Evolutionary conservation across 2,329 filamentous ascomycete species (phyloP), one percentile per base, ranked within the genome.

Genomic region (Pezicula rhizophila): DNA sequence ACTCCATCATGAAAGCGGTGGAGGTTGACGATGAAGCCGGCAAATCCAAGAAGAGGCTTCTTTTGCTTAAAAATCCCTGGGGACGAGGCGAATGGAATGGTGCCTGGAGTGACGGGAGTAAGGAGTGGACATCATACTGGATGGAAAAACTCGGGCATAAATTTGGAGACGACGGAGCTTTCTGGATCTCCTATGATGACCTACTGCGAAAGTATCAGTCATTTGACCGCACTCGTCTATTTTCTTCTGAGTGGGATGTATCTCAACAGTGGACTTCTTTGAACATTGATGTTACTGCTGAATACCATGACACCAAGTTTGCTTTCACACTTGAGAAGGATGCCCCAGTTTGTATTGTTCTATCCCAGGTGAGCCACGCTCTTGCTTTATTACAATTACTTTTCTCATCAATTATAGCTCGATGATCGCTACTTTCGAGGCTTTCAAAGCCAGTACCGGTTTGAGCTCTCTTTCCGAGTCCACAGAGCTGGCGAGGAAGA

Each of bases 151-250:
- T 83, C 2, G 70, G 69, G 34, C 78, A 82, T 59, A 71, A 69
- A n/a, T 83, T 83, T 47, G 79, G 79, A 20, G 76, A 79, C 55
- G 79, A 84, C 57, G 79, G 78, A 0, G 73, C 78, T 10, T 84
- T 84, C 58, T 84, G 79, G 79, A 82, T 83, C 52, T 71, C 77
- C 0, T 83, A 80, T 56, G 72, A 78, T 40, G 80, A 84, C 54
- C 69, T 85, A 46, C 71, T 84, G 5, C 73, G 74, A 57, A 83
- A 82, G 54, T 84, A 77, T 57, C 73, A 75, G 33, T 72, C 74
- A 47, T 75, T 84, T 47, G 78, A 83, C 57, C 72, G 80, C 10
- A 84, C 81, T 0, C 72, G 80, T 0, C 72, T 85, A 15, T 84
- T 84, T 64, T 73, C 77, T 8, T 62, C 69, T 2, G 73, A 78